Percentiles rank a stretch among this genome's conserved stretches.
Conservation (phyloP, 306 rosid species). For the Luffa aegyptiaca region DNA sequence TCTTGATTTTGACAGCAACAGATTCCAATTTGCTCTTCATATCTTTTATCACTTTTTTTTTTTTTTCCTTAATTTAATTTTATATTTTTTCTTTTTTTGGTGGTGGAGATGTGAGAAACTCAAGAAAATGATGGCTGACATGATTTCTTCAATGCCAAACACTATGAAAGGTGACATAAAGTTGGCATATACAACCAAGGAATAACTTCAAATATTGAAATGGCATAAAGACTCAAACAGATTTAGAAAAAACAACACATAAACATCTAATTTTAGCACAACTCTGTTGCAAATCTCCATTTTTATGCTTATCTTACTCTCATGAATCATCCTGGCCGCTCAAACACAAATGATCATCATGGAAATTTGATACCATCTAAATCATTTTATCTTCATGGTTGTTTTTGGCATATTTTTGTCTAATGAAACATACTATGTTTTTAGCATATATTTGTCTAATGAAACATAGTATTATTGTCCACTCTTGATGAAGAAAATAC, state of each 20-base stretch:
- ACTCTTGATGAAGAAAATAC: too few relatives aligned
- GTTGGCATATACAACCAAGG: slow-evolving; percentile 23
- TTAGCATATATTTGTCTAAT: too few relatives aligned
- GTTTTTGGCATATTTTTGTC: not conserved
- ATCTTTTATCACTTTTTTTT: not conserved
- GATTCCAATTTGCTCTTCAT: not conserved
- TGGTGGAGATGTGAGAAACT: slow-evolving; percentile 24
- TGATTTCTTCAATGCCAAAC: slow-evolving; percentile 21
- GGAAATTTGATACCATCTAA: not conserved
- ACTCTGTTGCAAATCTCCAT: not conserved
- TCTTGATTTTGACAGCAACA: slow-evolving; percentile 9
- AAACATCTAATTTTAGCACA: not conserved
- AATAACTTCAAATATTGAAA: not conserved
- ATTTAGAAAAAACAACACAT: not conserved
- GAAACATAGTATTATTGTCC: too few relatives aligned
- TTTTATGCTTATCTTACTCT: not conserved
- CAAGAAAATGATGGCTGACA: slow-evolving; percentile 42
- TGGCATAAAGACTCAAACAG: not conserved
- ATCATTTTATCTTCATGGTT: not conserved
- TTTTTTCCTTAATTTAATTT: not conserved
- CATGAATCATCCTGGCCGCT: not conserved
- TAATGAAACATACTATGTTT: not conserved
- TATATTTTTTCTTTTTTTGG: not conserved
- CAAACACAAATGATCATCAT: not conserved
- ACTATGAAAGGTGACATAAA: slow-evolving; percentile 24